phyloP scores from a whole-genome alignment of 345 rosid species.

The Arabidopsis thaliana region TAIR10.1 NC_003070.9:24033001-24033500 shows the following conservation, averaged over 20 bases:
- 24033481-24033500: constrained; percentile 36
- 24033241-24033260: constrained; percentile 71
- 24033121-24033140: constrained; percentile 44
- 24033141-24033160: constrained; percentile 58
- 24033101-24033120: constrained; percentile 46
- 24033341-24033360: constrained; percentile 50
- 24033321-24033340: constrained; percentile 45
- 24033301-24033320: constrained; percentile 37
- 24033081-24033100: constrained; percentile 43
- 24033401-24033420: constrained; percentile 50
- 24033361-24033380: constrained; percentile 48
- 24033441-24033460: constrained; percentile 49
- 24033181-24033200: constrained; percentile 81
- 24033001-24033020: constrained; percentile 84
- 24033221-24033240: constrained; percentile 72
- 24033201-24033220: constrained; percentile 86
- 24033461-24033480: constrained; percentile 47
- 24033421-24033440: constrained; percentile 42
- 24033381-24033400: constrained; percentile 49
- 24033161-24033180: constrained; percentile 57
- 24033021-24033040: constrained; percentile 88
- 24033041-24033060: constrained; percentile 66
- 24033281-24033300: constrained; percentile 57
- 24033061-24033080: constrained; percentile 60
- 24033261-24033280: constrained; percentile 74